Conservation (phyloP, 208 protist species). For the Naegleria lovaniensis region DNA sequence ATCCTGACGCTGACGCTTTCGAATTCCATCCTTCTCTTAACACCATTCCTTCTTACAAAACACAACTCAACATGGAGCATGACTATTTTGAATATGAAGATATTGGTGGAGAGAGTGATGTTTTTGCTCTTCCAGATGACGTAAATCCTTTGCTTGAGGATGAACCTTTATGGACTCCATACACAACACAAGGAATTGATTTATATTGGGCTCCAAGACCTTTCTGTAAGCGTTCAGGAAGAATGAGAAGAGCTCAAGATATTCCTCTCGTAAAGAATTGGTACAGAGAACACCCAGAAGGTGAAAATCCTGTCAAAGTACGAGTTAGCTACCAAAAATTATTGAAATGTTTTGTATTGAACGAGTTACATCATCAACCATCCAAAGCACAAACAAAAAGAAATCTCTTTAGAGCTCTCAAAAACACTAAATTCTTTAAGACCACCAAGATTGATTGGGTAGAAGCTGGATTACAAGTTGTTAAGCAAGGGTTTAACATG, state of each 20-base stretch:
- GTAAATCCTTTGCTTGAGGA: constrained; percentile 71
- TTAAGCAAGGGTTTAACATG: constrained; percentile 99
- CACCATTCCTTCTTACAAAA: constrained; percentile 76
- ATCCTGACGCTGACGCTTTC: constrained; percentile 96
- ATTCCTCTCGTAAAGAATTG: constrained; percentile 97
- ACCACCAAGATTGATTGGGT: constrained; percentile 99
- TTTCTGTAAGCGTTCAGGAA: constrained; percentile 90
- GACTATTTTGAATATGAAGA: constrained; percentile 1
- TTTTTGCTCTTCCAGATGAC: constrained; percentile 52
- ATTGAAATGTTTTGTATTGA: constrained; percentile 98
- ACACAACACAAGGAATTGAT: constrained; percentile 85
- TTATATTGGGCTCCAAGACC: constrained; percentile 95
- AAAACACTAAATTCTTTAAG: constrained; percentile 98
- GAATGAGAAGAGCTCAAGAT: constrained; percentile 90
- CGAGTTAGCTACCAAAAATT: constrained; percentile 99
- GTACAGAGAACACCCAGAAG: constrained; percentile 78
- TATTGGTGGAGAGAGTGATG: constrained; percentile 40
- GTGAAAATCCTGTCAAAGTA: constrained; percentile 79
- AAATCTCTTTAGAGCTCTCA: constrained; percentile 82
- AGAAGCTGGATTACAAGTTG: constrained; percentile 99
- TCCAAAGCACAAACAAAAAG: constrained; percentile 68
- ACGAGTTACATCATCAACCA: constrained; percentile 83
- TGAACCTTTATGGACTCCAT: constrained; percentile 76
- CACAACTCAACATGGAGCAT: constrained; percentile 24
- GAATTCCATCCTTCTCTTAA: constrained; percentile 97